phyloP scores from a whole-genome alignment of 2,329 filamentous ascomycete genomes.

The Stachybotrys echinatus region DNA sequence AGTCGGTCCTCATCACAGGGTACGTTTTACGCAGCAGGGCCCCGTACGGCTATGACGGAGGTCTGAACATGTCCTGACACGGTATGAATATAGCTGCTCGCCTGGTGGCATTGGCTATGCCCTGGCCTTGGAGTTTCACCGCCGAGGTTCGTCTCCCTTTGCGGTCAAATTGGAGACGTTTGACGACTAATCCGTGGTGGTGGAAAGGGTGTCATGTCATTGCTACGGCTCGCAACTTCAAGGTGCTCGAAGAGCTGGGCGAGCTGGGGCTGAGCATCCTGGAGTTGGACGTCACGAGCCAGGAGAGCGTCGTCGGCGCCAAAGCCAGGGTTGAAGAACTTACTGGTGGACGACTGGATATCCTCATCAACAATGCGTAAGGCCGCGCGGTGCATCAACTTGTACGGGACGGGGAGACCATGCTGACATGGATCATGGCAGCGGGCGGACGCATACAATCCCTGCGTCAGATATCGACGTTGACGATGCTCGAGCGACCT shows the following conservation, averaged over 20 bases:
- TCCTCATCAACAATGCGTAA: constrained; percentile 57
- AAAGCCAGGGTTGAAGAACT: constrained; percentile 39
- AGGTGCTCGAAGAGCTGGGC: constrained; percentile 40
- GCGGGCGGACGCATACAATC: constrained; percentile 45
- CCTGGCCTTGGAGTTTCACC: constrained; percentile 47
- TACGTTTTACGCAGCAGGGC: constrained; percentile 15
- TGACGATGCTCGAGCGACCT: constrained; percentile 46
- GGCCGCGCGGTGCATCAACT: constrained; percentile 7
- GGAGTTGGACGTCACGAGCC: constrained; percentile 47
- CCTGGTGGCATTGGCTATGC: constrained; percentile 54
- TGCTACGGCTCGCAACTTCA: constrained; percentile 46
- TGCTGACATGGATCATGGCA: constrained; percentile 13
- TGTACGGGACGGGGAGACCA: neutral
- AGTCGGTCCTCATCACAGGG: constrained; percentile 43
- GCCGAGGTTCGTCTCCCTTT: constrained; percentile 32
- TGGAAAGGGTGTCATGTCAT: constrained; percentile 41
- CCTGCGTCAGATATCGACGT: constrained; percentile 47
- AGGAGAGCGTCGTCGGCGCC: constrained; percentile 43
- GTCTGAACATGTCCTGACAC: neutral
- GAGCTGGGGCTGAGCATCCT: constrained; percentile 43
- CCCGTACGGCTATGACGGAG: neutral
- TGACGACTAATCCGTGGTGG: neutral
- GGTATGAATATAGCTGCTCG: constrained; percentile 38
- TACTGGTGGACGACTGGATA: constrained; percentile 48
- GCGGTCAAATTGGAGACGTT: neutral